Conservation (phyloP, 495 filamentous ascomycete genomes). For the Neurospora hispaniola region DNA sequence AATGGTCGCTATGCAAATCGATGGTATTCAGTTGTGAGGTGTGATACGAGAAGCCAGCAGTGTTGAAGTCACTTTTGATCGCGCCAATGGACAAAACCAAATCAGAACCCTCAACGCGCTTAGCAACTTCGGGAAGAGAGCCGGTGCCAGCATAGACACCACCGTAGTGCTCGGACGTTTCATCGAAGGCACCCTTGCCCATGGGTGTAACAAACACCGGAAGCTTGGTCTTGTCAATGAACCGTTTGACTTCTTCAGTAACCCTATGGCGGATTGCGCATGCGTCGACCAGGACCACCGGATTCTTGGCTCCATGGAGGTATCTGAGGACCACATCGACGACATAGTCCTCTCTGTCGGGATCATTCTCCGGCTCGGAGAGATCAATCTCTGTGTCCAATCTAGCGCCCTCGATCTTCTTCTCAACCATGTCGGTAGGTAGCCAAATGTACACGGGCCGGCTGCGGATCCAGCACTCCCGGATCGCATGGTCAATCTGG, state of each 20-base stretch:
- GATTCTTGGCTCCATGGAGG: constrained; percentile 63
- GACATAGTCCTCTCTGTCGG: constrained; percentile 71
- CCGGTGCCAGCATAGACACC: constrained; percentile 82
- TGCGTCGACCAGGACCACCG: constrained; percentile 82
- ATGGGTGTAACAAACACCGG: constrained; percentile 85
- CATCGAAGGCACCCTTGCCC: constrained; percentile 83
- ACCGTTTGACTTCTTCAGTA: constrained; percentile 61
- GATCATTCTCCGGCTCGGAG: constrained; percentile 49
- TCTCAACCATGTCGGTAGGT: constrained; percentile 74
- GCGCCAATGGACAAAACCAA: constrained; percentile 75
- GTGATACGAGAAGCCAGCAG: constrained; percentile 77
- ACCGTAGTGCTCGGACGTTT: constrained; percentile 63
- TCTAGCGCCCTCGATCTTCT: constrained; percentile 64
- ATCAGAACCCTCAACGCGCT: constrained; percentile 69
- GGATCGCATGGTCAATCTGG: constrained; percentile 71
- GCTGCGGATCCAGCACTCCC: constrained; percentile 64
- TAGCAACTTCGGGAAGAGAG: constrained; percentile 57
- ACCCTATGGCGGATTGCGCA: constrained; percentile 76
- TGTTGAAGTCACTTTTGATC: constrained; percentile 84
- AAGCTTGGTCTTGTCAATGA: constrained; percentile 66
- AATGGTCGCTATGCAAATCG: constrained; percentile 74
- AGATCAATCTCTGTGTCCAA: constrained; percentile 61
- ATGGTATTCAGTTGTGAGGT: constrained; percentile 74
- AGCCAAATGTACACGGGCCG: constrained; percentile 78
- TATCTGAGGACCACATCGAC: constrained; percentile 70